A percentile compares a stretch with the other conserved stretches of the same genome.
Conservation (phyloP, 345 rosid species). For the Salix purpurea region DNA sequence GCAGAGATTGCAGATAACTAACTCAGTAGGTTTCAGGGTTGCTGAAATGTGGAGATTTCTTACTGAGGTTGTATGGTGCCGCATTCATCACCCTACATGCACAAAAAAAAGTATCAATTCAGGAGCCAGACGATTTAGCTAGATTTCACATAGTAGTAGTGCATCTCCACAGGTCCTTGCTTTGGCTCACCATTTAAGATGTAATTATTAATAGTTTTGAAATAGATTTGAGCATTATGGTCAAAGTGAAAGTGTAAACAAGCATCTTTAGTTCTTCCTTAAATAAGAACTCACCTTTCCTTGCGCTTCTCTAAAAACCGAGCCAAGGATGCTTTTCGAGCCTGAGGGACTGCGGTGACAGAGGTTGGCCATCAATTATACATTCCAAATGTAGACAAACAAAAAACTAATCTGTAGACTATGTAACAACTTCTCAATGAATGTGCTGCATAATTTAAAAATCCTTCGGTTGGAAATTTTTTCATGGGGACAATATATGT, state of each 20-base stretch:
- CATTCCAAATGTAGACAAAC: not conserved
- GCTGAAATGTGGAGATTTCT: constrained; percentile 38
- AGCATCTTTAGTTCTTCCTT: not conserved
- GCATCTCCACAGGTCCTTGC: not conserved
- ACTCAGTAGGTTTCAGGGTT: constrained; percentile 24
- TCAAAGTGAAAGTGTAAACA: not conserved
- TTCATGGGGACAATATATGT: not conserved
- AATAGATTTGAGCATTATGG: not conserved
- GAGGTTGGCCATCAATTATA: constrained; percentile 3
- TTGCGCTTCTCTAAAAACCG: constrained; percentile 95
- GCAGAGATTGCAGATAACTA: constrained; percentile 28
- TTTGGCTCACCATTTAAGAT: not conserved
- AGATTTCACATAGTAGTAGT: not conserved
- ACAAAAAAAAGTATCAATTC: not conserved
- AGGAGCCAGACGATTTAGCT: not conserved
- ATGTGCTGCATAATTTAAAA: not conserved
- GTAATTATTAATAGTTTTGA: not conserved
- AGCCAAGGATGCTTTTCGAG: constrained; percentile 93
- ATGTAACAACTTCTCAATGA: not conserved
- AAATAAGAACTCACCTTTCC: constrained; percentile 51
- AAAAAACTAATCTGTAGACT: not conserved
- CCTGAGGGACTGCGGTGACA: constrained; percentile 61
- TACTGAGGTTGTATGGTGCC: constrained; percentile 47
- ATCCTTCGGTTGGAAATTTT: not conserved
- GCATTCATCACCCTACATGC: constrained; percentile 49